phyloP scores from a whole-genome alignment of 306 rosid species.

The Quercus engelmannii region DNA sequence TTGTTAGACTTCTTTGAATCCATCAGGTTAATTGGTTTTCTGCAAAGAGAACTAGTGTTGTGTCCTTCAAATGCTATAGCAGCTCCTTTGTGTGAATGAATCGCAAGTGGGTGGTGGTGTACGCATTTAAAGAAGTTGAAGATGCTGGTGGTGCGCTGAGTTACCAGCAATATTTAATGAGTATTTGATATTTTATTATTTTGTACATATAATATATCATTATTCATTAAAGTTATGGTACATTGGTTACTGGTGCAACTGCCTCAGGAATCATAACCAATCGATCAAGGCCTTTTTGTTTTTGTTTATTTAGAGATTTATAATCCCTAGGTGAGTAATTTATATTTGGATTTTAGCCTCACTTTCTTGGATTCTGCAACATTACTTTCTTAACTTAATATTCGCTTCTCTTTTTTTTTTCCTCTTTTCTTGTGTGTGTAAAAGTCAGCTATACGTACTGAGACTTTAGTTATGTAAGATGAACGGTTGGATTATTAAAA shows the following conservation, averaged over 20 bases:
- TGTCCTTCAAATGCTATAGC: background rate
- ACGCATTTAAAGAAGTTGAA: conserved; percentile 37
- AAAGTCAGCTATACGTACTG: too few species aligned
- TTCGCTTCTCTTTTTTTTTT: background rate
- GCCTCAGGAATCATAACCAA: conserved; percentile 12
- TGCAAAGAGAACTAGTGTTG: background rate
- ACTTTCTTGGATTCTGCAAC: conserved; percentile 11
- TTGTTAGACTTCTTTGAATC: conserved; percentile 77
- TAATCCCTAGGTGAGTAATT: background rate
- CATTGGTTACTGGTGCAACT: conserved; percentile 38
- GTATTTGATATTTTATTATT: conserved; percentile 17
- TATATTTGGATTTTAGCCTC: conserved; percentile 10
- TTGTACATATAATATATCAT: background rate
- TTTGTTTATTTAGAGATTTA: background rate
- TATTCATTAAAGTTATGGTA: conserved; percentile 18
- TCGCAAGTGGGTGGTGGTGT: conserved; percentile 21
- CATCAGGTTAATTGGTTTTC: conserved; percentile 19
- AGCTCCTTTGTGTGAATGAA: background rate
- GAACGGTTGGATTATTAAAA: too few species aligned
- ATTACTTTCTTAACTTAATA: background rate
- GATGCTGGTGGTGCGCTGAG: conserved; percentile 4
- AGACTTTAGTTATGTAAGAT: too few species aligned
- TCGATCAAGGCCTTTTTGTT: conserved; percentile 12
- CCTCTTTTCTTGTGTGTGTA: too few species aligned
- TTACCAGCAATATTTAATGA: background rate